Evolutionary conservation across 2,329 filamentous ascomycete species (phyloP), one percentile per base, ranked within the genome.

Genomic region (Nemania diffusa): DNA sequence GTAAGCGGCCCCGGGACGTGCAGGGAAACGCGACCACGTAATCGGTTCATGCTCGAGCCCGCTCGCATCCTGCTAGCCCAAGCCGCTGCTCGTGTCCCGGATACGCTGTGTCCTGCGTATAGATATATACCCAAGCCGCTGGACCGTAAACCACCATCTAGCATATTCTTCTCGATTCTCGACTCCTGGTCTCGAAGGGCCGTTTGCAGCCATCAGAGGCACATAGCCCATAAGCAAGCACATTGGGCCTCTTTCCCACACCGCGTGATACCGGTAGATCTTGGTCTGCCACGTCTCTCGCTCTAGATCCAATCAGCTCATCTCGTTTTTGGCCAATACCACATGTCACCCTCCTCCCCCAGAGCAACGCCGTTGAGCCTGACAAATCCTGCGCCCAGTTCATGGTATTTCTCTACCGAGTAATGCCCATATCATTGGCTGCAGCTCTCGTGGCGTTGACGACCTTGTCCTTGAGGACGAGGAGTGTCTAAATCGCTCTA

Each of bases 251-350:
- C 62, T 65, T 63, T 65, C 57, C 65, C 58, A 68, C 58, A 71
- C 71, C 72, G 72, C 69, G 71, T 75, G 72, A 69, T 65, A 50
- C 48, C 52, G 34, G 67, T 24, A 65, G 57, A 62, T 42, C 52
- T 29, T 34, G n/a, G 50, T 46, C 62, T 73, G 72, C 71, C 72
- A 72, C 71, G 64, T 65, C 70, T 67, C 71, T 61, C 64, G 70
- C 70, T 62, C 68, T 62, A 65, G 56, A 51, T 57, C 64, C 58
- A 64, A 61, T 69, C 64, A 46, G 57, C 53, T 37, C 63, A 46
- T 68, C 56, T 57, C 53, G 60, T 69, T 63, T 68, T 62, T 66
- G 46, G 65, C 67, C 51, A 61, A 44, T 65, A 42, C 56, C 37
- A 57, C 57, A 46, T 29, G 13, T 9, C 46, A 26, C 32, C 34